These are phyloP conservation scores for Monilinia fructicola DNA, from an alignment of 2,329 filamentous ascomycete genomes.

Conservation along the genomic window DNA sequence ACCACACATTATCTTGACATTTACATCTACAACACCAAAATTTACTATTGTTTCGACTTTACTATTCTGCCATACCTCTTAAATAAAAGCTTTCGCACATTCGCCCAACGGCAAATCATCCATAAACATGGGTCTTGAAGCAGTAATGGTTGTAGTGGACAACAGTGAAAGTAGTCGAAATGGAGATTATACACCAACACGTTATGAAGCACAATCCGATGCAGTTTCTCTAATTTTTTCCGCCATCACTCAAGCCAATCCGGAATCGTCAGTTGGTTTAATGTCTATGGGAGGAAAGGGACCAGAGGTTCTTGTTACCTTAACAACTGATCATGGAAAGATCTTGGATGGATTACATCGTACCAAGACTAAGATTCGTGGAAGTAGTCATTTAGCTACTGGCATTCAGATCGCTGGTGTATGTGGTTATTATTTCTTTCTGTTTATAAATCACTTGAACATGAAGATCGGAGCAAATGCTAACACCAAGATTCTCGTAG, in stretches of 20 bases:
- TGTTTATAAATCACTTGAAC: neutral
- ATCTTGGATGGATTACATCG: slow-evolving; percentile 88
- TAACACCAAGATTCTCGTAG: slow-evolving; percentile 48
- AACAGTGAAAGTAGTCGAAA: slow-evolving; percentile 99
- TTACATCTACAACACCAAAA: neutral
- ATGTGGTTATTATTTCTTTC: slow-evolving; percentile 44
- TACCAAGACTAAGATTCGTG: slow-evolving; percentile 87
- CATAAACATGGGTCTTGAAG: slow-evolving; percentile 91
- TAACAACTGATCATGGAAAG: slow-evolving; percentile 95
- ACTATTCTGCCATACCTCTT: neutral
- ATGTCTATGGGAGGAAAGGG: slow-evolving; percentile 99
- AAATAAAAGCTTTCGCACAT: slow-evolving; percentile 4
- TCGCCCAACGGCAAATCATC: slow-evolving; percentile 17
- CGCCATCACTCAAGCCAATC: slow-evolving; percentile 90
- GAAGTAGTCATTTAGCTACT: slow-evolving; percentile 82
- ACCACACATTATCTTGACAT: slow-evolving; percentile 8
- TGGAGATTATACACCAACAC: slow-evolving; percentile 86
- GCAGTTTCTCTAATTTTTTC: slow-evolving; percentile 94
- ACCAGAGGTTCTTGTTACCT: slow-evolving; percentile 94
- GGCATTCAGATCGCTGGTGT: slow-evolving; percentile 94
- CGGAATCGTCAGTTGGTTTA: slow-evolving; percentile 93
- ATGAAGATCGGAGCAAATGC: neutral
- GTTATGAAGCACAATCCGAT: slow-evolving; percentile 95
- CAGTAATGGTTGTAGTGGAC: slow-evolving; percentile 99
- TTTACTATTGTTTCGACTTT: neutral